A percentile compares a stretch with the other conserved stretches of the same genome.
These are phyloP conservation scores for Purshia tridentata DNA, from an alignment of 306 rosid species.

Conservation along the genomic window DNA sequence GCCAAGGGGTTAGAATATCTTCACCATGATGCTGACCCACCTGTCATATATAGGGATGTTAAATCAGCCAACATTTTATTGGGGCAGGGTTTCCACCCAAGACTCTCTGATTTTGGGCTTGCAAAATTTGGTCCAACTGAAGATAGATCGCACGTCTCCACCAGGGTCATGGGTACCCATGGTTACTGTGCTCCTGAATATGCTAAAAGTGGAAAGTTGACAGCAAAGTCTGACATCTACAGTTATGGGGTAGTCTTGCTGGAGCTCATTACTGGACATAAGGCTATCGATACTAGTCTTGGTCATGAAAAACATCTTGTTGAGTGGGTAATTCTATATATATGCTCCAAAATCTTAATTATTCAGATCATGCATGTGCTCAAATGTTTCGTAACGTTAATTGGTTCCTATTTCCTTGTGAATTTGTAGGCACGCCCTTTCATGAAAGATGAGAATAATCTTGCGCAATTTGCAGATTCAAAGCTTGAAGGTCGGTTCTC, in stretches of 20 bases:
- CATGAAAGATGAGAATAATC: slow-evolving; percentile 52
- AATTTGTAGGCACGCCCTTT: slow-evolving; percentile 56
- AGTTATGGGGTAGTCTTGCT: slow-evolving; percentile 72
- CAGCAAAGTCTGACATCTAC: slow-evolving; percentile 61
- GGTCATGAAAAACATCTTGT: slow-evolving; percentile 42
- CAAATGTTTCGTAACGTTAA: too few species aligned
- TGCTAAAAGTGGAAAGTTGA: slow-evolving; percentile 58
- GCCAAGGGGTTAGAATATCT: slow-evolving; percentile 71
- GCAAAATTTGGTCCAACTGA: slow-evolving; percentile 71
- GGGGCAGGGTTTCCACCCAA: slow-evolving; percentile 48
- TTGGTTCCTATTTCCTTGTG: not conserved
- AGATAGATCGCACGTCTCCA: slow-evolving; percentile 57
- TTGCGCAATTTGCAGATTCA: slow-evolving; percentile 61
- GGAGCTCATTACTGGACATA: slow-evolving; percentile 63
- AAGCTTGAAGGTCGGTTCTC: slow-evolving; percentile 57
- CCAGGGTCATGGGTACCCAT: slow-evolving; percentile 76
- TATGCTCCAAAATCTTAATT: too few species aligned
- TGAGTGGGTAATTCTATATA: slow-evolving; percentile 46
- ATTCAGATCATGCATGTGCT: too few species aligned
- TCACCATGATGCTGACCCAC: slow-evolving; percentile 54
- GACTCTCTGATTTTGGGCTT: slow-evolving; percentile 78
- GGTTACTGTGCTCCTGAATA: slow-evolving; percentile 87
- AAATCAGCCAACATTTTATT: slow-evolving; percentile 62
- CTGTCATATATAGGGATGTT: slow-evolving; percentile 69
- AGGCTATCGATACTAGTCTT: slow-evolving; percentile 41